Conservation (phyloP, 2,329 filamentous ascomycete genomes). For the Lithohypha guttulata region DNA sequence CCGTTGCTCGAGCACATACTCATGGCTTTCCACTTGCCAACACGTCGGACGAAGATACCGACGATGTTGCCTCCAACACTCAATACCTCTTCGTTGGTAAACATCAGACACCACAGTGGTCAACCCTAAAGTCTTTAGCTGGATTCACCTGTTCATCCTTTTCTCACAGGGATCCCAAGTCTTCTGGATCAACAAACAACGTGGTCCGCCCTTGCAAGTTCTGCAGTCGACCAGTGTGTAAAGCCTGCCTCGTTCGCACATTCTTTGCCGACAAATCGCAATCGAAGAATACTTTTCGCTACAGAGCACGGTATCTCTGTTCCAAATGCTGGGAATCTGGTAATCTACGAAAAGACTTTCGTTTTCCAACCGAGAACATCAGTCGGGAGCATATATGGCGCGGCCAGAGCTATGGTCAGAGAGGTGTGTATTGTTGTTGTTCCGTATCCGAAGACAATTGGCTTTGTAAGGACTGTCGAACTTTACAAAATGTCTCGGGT, state of each 20-base stretch:
- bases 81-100: constrained; percentile 23
- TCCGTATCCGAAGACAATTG: constrained; percentile 17
- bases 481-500: constrained; percentile 18
- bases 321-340: constrained; percentile 23
- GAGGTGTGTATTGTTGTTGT: background rate
- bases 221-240: constrained; percentile 25
- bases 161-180: constrained; percentile 14
- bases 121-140: constrained; percentile 21
- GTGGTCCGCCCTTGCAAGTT: constrained; percentile 21
- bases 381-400: constrained; percentile 4
- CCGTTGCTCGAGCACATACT: constrained; percentile 21
- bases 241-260: constrained; percentile 24
- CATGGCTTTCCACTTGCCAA: constrained; percentile 23
- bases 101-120: constrained; percentile 25
- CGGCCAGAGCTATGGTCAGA: background rate
- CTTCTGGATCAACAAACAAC: constrained; percentile 16
- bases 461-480: constrained; percentile 24
- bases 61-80: background rate
- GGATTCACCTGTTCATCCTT: constrained; percentile 22
- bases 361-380: constrained; percentile 10
- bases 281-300: constrained; percentile 23
- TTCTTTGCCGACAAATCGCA: constrained; percentile 22
- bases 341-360: constrained; percentile 20
- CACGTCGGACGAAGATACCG: background rate
- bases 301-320: constrained; percentile 24